Evolutionary conservation across 306 rosid genomes (phyloP).

Genomic region (Senna tora): DNA sequence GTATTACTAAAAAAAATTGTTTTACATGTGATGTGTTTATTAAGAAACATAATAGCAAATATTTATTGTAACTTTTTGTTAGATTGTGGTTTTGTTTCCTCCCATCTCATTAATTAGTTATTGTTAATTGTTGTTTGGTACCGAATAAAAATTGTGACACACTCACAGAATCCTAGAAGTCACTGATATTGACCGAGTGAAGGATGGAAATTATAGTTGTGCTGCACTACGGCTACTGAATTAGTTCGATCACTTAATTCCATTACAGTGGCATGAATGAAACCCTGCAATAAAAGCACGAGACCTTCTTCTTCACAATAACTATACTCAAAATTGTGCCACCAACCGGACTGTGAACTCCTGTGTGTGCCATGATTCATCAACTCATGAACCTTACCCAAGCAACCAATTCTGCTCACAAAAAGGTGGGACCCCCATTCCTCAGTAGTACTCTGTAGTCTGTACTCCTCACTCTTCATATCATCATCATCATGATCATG

Average conservation of each 20-base stretch:
- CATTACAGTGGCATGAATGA: background rate
- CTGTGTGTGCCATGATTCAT: background rate
- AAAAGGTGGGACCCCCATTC: constrained; percentile 11
- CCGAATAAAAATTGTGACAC: too few species aligned
- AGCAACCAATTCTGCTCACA: background rate
- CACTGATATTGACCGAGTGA: background rate
- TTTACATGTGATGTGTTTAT: too few species aligned
- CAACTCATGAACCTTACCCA: constrained; percentile 12
- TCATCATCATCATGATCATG: background rate
- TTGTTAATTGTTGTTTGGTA: too few species aligned
- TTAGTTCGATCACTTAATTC: constrained; percentile 1
- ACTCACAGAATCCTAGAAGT: background rate
- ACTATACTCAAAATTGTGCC: background rate
- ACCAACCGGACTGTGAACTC: constrained; percentile 21
- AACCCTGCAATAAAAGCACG: background rate
- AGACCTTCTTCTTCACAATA: background rate
- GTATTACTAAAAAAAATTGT: too few species aligned
- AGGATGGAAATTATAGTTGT: background rate
- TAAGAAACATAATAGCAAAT: too few species aligned
- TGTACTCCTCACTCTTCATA: background rate
- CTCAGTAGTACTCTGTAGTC: too few species aligned
- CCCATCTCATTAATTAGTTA: too few species aligned
- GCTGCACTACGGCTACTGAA: background rate
- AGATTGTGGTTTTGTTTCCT: too few species aligned
- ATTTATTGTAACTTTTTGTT: too few species aligned